Evolutionary conservation across 2,329 filamentous ascomycete species (phyloP).

Genomic region (Colletotrichum liaoningense): DNA sequence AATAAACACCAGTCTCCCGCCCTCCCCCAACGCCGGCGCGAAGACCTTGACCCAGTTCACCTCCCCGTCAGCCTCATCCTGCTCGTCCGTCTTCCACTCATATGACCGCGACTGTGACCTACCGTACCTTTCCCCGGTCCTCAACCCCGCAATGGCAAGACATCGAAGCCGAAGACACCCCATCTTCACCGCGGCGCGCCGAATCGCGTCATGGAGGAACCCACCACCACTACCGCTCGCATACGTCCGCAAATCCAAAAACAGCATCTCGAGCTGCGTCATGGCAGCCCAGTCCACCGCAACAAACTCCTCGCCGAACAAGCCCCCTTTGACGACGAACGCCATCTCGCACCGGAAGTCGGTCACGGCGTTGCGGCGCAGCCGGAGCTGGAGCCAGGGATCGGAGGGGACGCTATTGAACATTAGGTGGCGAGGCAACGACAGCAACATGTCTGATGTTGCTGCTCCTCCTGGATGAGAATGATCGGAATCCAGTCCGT

Average conservation of each 20-base stretch:
- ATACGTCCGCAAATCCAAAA: slow-evolving; percentile 29
- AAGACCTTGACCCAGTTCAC: slow-evolving; percentile 35
- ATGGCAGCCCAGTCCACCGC: slow-evolving; percentile 18
- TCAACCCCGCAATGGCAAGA: slow-evolving; percentile 24
- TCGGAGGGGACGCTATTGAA: slow-evolving; percentile 20
- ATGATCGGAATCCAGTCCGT: background rate
- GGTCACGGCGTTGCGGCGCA: slow-evolving; percentile 6
- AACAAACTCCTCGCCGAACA: background rate
- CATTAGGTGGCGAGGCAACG: slow-evolving; percentile 14
- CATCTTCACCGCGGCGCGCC: slow-evolving; percentile 22
- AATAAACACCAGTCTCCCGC: slow-evolving; percentile 26
- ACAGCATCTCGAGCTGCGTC: slow-evolving; percentile 26
- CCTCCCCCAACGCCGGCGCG: slow-evolving; percentile 22
- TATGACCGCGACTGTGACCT: background rate
- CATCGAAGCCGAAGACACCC: slow-evolving; percentile 14
- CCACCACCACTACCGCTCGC: background rate
- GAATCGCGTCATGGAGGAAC: slow-evolving; percentile 1
- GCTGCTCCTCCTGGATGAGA: background rate
- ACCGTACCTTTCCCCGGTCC: background rate
- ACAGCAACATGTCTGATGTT: background rate
- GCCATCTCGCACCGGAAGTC: slow-evolving; percentile 2
- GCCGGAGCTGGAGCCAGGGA: slow-evolving; percentile 6
- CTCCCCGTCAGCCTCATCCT: background rate
- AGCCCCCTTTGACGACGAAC: slow-evolving; percentile 6
- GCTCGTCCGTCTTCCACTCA: slow-evolving; percentile 18